Base-by-base conservation (phyloP, 2,329 filamentous ascomycete genomes). In the Fusarium verrucosum region DNA sequence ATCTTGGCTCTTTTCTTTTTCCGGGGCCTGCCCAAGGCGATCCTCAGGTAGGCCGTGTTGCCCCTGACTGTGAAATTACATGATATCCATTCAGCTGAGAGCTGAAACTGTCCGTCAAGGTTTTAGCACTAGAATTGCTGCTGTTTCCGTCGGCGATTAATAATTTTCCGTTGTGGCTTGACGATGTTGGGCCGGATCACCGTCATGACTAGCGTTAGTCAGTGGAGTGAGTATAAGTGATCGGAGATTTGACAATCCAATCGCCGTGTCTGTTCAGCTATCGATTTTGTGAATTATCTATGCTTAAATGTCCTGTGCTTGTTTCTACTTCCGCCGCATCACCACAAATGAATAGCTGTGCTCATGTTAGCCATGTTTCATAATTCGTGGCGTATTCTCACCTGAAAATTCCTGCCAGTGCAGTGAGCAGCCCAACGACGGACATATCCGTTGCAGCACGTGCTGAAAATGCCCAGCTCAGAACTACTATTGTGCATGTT, bases 391-490 rank as follows among this genome's bases (percentile, higher is more conserved):
- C 14, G 7, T 28, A 16, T 36, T 13, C 16, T 47, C 4, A 4
- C 30, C 30, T 51, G 17, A 9, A 19, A 46, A 36, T 11, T 35
- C 23, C 23, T 7, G 16, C 23, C 16, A 36, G 5, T 5, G 11
- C 16, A 11, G 3, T 28, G 5, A 43, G 28, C 30, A 40, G 10
- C 25, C 26, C 17, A 33, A 45, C 13, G 19, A 28, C 16, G 25
- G 22, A 19, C 38, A 44, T 4, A 9, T 19, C 20, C n/a, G 26
- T 10, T 14, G 14, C 13, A 17, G 16, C 26, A 10, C 17, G 4
- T 7, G 85, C 83, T 11, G 82, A 86, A 1, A 78, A n/a, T n/a
- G n/a, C n/a, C 87, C 87, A 89, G 26, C 87, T 87, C 6, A 89
- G 75, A 17, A 82, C 17, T 4, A 50, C 86, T 64, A 89, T 89